phyloP scores from a whole-genome alignment of 2,329 filamentous ascomycete genomes.

The Pseudophaeomoniella oleicola region DNA sequence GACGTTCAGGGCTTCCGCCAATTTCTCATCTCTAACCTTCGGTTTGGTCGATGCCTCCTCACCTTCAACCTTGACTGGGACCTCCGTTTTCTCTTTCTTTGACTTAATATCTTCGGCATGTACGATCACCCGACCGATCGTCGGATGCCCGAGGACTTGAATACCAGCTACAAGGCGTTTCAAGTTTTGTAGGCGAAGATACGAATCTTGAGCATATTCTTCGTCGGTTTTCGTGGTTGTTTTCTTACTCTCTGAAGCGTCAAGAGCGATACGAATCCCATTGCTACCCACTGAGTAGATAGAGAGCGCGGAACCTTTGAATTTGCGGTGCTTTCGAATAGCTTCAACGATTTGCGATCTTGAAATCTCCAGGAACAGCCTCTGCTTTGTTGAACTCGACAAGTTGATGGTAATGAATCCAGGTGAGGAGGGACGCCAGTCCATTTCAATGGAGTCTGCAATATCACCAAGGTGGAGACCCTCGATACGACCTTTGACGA shows the following conservation, averaged over 20 bases:
- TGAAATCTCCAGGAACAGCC: conserved; percentile 67
- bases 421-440: conserved; percentile 46
- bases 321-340: conserved; percentile 67
- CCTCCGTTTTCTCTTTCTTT: conserved; percentile 2
- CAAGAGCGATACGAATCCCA: conserved; percentile 61
- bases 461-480: conserved; percentile 82
- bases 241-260: conserved; percentile 28
- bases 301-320: conserved; percentile 52
- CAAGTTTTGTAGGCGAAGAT: conserved; percentile 69
- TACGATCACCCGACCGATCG: conserved; percentile 47
- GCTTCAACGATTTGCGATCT: conserved; percentile 59
- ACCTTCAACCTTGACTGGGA: conserved; percentile 7
- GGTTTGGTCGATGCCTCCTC: conserved; percentile 1
- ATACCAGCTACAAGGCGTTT: conserved; percentile 69
- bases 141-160: conserved; percentile 79
- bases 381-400: conserved; percentile 62
- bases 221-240: conserved; percentile 26
- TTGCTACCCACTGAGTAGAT: conserved; percentile 33
- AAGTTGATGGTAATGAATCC: conserved; percentile 64
- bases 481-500: conserved; percentile 87
- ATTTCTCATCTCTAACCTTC: conserved; percentile 6
- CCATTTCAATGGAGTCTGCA: conserved; percentile 69
- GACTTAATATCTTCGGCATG: conserved; percentile 13
- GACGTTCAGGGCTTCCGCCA: conserved; percentile 51
- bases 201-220: conserved; percentile 46